Base-by-base conservation (phyloP, 257 asterid genomes). In the Nicotiana paniculata region DNA sequence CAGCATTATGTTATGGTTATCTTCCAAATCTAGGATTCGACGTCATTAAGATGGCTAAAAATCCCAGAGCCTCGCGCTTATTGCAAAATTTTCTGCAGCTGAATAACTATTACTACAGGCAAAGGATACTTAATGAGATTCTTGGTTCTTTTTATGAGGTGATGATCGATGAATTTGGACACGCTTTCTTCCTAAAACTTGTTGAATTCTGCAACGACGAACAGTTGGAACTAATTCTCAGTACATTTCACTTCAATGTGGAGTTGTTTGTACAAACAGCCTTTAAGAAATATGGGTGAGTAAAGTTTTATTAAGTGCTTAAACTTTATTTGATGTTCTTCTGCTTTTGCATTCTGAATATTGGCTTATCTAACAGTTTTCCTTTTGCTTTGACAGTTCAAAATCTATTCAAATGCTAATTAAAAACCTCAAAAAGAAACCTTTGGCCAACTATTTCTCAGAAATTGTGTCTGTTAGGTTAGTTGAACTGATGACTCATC, bases 381-480 rank as follows among this genome's bases (percentile, higher is more conserved):
- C 6, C 61, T 64, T 30, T 33, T 82, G 75, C 80, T 67, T 54
- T 72, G 83, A 77, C 87, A 88, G 91, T 68, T 81, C 82, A 26
- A 75, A 1, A 64, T 82, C 87, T 0, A 87, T 88, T 13, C 55
- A 53, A 12, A 69, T 32, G 66, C 80, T 89, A 43, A 79, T 89
- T 17, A 63, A 17, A n/a, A 86, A 59, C 85, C 54, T 88, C 17
- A 83, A 80, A 85, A 83, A 55, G 7, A 69, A 87, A 9, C 18
- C 9, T 2, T 65, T 81, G 24, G 87, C 90, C 30, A 75, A 32
- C 16, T 55, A 17, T 6, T 11, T 83, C 57, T 80, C 85, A 8
- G 4, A 2, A 30, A 59, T 77, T 61, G 77, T 86, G 9, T 80
- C 90, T 5, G 32, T 81, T 3, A 66, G 53, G 16, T 77, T 82